Evolutionary conservation across 768 basidiomycete species (phyloP).

Genomic region (Lepiota venenata): DNA sequence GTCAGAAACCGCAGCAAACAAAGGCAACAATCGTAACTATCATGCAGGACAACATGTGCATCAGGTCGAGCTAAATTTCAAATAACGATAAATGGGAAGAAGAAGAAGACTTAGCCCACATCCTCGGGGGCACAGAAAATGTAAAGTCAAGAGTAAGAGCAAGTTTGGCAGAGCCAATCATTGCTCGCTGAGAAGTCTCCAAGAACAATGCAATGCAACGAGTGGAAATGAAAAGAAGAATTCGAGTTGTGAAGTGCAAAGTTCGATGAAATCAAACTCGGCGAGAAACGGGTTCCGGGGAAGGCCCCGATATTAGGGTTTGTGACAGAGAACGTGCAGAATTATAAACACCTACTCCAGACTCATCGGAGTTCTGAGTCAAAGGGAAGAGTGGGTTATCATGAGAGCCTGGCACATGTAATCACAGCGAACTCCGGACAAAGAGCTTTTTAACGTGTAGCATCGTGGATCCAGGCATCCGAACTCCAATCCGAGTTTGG

Average conservation of each 20-base stretch:
- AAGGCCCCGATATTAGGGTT: not conserved
- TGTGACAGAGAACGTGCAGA: not conserved
- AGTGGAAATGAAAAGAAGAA: conserved; percentile 1
- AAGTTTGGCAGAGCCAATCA: conserved; percentile 10
- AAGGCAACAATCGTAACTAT: not conserved
- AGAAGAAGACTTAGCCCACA: too few relatives aligned
- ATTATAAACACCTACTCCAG: not conserved
- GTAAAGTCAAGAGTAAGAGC: not conserved
- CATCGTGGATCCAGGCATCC: too few relatives aligned
- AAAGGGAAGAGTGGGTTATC: not conserved
- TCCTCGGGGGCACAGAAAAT: not conserved
- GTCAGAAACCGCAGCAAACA: not conserved
- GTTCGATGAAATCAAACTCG: not conserved
- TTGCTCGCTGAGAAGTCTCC: not conserved
- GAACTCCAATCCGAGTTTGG: too few relatives aligned
- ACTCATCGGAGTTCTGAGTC: not conserved
- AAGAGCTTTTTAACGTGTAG: too few relatives aligned
- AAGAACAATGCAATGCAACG: not conserved
- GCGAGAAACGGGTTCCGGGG: not conserved
- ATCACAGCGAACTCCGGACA: too few relatives aligned
- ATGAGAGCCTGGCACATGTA: too few relatives aligned
- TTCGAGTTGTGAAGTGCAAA: not conserved
- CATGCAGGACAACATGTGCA: not conserved
- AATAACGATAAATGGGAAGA: too few relatives aligned
- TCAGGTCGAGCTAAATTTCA: too few relatives aligned